A percentile compares a stretch with the other conserved stretches of the same genome.
These are phyloP conservation scores for Podosphaera fusca DNA, from an alignment of 2,329 filamentous ascomycete species.

Conservation along the genomic window DNA sequence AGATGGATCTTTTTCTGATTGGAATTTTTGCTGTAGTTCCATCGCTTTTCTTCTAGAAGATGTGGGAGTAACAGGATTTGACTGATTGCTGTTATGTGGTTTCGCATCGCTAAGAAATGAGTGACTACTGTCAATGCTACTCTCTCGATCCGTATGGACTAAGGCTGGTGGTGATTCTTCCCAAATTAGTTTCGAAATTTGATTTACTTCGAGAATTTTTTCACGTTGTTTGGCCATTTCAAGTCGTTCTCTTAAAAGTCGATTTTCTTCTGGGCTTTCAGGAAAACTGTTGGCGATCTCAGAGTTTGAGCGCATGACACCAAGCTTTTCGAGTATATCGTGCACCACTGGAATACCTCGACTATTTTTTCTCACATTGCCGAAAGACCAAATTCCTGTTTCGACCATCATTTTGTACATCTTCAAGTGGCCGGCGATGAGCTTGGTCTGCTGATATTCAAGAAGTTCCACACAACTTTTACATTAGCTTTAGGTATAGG, in stretches of 20 bases:
- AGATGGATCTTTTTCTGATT: no score
- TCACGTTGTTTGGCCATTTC: not conserved
- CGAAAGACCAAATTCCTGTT: conserved; percentile 33
- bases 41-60: no score
- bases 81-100: not conserved
- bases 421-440: conserved; percentile 41
- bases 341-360: conserved; percentile 39
- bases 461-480: conserved; percentile 37
- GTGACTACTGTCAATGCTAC: not conserved
- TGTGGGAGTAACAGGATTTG: no score
- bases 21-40: no score
- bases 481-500: conserved; percentile 2
- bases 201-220: not conserved
- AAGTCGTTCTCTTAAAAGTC: not conserved
- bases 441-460: conserved; percentile 39
- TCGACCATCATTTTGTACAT: conserved; percentile 39
- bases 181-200: not conserved
- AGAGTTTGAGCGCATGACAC: conserved; percentile 37
- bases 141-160: not conserved
- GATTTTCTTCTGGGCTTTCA: conserved; percentile 30
- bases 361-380: conserved; percentile 40
- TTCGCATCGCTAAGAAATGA: not conserved
- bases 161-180: not conserved
- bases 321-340: conserved; percentile 39
- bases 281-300: conserved; percentile 36